These are phyloP conservation scores for Penicillium canescens DNA, from an alignment of 495 filamentous ascomycete genomes.

Conservation along the genomic window DNA sequence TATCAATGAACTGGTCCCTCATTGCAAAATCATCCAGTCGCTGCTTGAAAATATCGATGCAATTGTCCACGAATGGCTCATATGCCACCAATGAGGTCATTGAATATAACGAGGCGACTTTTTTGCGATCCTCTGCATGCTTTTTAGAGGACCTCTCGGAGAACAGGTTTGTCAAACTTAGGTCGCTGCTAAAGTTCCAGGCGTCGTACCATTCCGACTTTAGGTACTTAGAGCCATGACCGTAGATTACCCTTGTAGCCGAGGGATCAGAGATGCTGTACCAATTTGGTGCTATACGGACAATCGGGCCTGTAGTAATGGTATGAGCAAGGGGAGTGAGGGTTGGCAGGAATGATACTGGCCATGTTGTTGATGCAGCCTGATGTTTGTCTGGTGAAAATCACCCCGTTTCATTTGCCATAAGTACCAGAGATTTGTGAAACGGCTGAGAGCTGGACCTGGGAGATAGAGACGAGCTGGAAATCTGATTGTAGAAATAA, in stretches of 20 bases:
- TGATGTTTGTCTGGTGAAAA: constrained; percentile 31
- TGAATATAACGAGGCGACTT: constrained; percentile 35
- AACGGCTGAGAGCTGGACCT: constrained; percentile 47
- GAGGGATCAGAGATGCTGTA: constrained; percentile 38
- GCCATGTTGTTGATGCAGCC: constrained; percentile 25
- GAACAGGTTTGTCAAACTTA: constrained; percentile 18
- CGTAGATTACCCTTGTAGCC: constrained; percentile 35
- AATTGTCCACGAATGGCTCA: constrained; percentile 48
- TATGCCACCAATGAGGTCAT: constrained; percentile 47
- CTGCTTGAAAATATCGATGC: constrained; percentile 30
- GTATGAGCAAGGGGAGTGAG: too few species aligned
- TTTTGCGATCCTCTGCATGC: constrained; percentile 15
- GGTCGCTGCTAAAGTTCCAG: constrained; percentile 3
- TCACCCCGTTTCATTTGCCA: constrained; percentile 26
- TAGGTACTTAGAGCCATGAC: constrained; percentile 9
- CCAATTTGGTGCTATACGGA: constrained; percentile 35
- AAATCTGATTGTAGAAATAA: neutral
- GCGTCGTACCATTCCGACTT: constrained; percentile 13
- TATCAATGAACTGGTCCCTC: neutral
- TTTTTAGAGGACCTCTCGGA: constrained; percentile 13
- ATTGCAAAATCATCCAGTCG: constrained; percentile 29
- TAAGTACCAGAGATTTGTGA: constrained; percentile 51
- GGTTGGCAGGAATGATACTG: neutral
- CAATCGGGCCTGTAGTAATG: constrained; percentile 10
- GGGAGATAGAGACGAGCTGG: constrained; percentile 20